phyloP scores from a whole-genome alignment of 768 basidiomycete species.

The Trametopsis cervina region DNA sequence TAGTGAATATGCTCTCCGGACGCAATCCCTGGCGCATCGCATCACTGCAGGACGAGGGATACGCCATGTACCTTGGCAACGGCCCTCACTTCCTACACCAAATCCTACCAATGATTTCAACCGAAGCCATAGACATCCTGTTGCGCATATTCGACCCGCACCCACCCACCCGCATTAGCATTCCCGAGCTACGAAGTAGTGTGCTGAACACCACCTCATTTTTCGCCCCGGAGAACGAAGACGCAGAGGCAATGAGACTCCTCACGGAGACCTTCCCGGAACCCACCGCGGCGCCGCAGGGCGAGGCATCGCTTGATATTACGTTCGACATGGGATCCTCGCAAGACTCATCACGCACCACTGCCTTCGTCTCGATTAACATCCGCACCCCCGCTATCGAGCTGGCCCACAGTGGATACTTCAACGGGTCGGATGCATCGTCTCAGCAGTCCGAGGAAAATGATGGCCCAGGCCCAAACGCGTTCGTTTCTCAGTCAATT shows the following conservation, averaged over 20 bases:
- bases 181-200: slow-evolving; percentile 43
- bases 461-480: slow-evolving; percentile 17
- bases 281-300: slow-evolving; percentile 1
- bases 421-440: slow-evolving; percentile 2
- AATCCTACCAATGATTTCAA: slow-evolving; percentile 25
- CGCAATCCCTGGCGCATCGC: slow-evolving; percentile 96
- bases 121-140: slow-evolving; percentile 23
- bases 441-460: not conserved
- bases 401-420: not conserved
- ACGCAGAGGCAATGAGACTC: not conserved
- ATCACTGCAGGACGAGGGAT: slow-evolving; percentile 71
- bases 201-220: slow-evolving; percentile 55
- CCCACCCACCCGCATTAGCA: slow-evolving; percentile 24
- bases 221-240: slow-evolving; percentile 28
- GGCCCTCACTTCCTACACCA: slow-evolving; percentile 63
- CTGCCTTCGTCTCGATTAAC: not conserved
- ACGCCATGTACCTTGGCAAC: slow-evolving; percentile 72
- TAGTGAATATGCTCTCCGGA: slow-evolving; percentile 92
- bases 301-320: not conserved
- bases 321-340: not conserved
- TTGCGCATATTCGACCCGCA: slow-evolving; percentile 24
- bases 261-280: not conserved
- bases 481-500: slow-evolving; percentile 12
- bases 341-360: not conserved
- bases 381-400: not conserved